Percentiles rank a stretch among this genome's conserved stretches.
These are phyloP conservation scores for Annulohypoxylon maeteangense DNA, from an alignment of 495 filamentous ascomycete species.

Conservation along the genomic window DNA sequence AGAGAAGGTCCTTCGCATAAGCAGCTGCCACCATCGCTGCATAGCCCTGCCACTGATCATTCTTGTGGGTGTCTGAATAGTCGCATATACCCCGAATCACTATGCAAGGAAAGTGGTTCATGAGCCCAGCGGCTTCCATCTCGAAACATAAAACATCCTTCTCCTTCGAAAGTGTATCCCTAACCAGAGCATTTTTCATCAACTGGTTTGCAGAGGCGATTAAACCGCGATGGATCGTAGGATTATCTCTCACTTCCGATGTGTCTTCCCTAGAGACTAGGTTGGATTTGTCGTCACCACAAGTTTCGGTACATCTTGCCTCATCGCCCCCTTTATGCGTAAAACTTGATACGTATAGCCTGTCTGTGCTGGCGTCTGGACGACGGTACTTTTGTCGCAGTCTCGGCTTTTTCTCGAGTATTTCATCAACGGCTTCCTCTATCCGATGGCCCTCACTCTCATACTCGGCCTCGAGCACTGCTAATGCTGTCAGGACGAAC, in stretches of 20 bases:
- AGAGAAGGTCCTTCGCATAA: slow-evolving; percentile 39
- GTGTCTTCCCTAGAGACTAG: slow-evolving; percentile 44
- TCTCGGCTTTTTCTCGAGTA: slow-evolving; percentile 36
- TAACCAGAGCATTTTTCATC: slow-evolving; percentile 36
- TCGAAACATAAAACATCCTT: slow-evolving; percentile 33
- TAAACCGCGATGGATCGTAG: slow-evolving; percentile 42
- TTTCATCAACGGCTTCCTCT: slow-evolving; percentile 34
- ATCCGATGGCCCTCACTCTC: slow-evolving; percentile 37
- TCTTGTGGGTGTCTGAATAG: slow-evolving; percentile 55
- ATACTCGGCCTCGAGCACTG: slow-evolving; percentile 26
- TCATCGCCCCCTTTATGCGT: slow-evolving; percentile 42
- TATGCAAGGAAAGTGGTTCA: slow-evolving; percentile 42
- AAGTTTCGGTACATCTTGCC: slow-evolving; percentile 38
- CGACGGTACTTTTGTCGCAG: slow-evolving; percentile 44
- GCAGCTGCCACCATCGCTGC: slow-evolving; percentile 37
- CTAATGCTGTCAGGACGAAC: slow-evolving; percentile 36
- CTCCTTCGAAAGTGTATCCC: slow-evolving; percentile 19
- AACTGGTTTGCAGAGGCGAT: slow-evolving; percentile 54
- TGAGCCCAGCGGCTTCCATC: slow-evolving; percentile 45
- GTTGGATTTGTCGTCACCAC: slow-evolving; percentile 41
- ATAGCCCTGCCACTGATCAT: slow-evolving; percentile 42
- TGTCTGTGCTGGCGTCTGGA: slow-evolving; percentile 48
- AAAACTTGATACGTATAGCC: slow-evolving; percentile 47
- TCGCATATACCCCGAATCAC: slow-evolving; percentile 58
- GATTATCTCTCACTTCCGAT: slow-evolving; percentile 42